Percentiles rank a stretch among this genome's conserved stretches.
phyloP scores from a whole-genome alignment of 1,284 basidiomycete genomes.

The Ustilago tritici region DNA sequence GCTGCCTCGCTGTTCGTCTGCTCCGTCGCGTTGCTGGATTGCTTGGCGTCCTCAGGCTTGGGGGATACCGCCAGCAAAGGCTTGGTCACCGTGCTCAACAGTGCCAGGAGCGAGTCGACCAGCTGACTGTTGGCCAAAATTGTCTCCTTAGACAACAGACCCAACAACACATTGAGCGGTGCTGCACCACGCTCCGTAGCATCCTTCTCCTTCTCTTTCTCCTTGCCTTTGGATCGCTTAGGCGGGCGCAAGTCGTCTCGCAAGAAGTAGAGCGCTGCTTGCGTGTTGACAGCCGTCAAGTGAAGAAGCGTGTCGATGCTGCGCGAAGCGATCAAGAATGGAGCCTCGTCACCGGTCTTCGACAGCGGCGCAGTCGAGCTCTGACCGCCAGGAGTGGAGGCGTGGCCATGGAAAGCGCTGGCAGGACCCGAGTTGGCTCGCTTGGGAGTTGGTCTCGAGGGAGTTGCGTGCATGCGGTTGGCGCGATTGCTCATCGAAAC shows the following conservation, averaged over 20 bases:
- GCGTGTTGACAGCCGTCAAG: constrained; percentile 58
- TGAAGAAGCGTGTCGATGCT: constrained; percentile 65
- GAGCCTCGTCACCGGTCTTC: constrained; percentile 68
- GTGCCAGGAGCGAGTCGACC: constrained; percentile 64
- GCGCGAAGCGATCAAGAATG: constrained; percentile 67
- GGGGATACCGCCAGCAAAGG: constrained; percentile 46
- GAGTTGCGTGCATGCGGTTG: constrained; percentile 54
- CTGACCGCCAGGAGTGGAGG: constrained; percentile 14
- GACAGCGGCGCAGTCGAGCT: constrained; percentile 60
- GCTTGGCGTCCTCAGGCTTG: constrained; percentile 27
- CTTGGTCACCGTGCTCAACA: constrained; percentile 64
- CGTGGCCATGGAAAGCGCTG: constrained; percentile 22
- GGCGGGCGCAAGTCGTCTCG: constrained; percentile 59
- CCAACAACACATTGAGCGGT: constrained; percentile 63
- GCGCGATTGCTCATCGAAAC: constrained; percentile 78
- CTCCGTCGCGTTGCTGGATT: neutral
- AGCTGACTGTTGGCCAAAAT: constrained; percentile 64
- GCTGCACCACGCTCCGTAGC: constrained; percentile 35
- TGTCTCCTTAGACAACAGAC: constrained; percentile 61
- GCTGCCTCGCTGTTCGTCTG: constrained; percentile 23
- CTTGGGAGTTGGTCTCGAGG: constrained; percentile 54
- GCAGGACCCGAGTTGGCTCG: constrained; percentile 47
- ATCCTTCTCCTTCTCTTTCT: constrained; percentile 51
- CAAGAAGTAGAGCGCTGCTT: constrained; percentile 65
- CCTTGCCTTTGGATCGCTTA: constrained; percentile 59